These are phyloP conservation scores for Penicillium angulare DNA, from an alignment of 495 filamentous ascomycete species.

Conservation along the genomic window DNA sequence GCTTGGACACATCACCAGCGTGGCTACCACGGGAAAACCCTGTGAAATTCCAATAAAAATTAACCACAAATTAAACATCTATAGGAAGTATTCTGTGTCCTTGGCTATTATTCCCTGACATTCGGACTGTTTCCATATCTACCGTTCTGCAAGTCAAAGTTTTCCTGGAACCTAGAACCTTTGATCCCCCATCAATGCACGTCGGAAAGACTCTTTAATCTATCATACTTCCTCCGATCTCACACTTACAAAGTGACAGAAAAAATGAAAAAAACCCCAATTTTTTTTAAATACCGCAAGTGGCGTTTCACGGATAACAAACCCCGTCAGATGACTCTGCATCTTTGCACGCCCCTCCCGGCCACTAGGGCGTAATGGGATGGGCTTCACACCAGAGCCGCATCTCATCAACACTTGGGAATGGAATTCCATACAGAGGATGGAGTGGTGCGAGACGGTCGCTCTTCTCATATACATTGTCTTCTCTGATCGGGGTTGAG, in stretches of 20 bases:
- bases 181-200: not conserved
- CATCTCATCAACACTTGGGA: conserved; percentile 61
- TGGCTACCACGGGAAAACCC: conserved; percentile 16
- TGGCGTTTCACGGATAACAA: conserved; percentile 2
- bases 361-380: conserved; percentile 18
- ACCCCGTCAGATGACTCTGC: conserved; percentile 6
- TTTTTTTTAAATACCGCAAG: not conserved
- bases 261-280: not conserved
- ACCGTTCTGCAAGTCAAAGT: not conserved
- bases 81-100: too few relatives aligned
- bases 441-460: conserved; percentile 60
- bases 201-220: not conserved
- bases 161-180: not conserved
- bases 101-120: too few relatives aligned
- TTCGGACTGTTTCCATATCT: not conserved
- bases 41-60: not conserved
- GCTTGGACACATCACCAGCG: conserved; percentile 7
- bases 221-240: not conserved
- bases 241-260: not conserved
- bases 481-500: conserved; percentile 46
- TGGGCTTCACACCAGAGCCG: conserved; percentile 58
- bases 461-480: conserved; percentile 46
- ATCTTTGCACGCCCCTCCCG: conserved; percentile 6
- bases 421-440: conserved; percentile 83
- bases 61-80: too few relatives aligned